Conservation (phyloP, 1,284 basidiomycete species). For the Malassezia nana region DNA sequence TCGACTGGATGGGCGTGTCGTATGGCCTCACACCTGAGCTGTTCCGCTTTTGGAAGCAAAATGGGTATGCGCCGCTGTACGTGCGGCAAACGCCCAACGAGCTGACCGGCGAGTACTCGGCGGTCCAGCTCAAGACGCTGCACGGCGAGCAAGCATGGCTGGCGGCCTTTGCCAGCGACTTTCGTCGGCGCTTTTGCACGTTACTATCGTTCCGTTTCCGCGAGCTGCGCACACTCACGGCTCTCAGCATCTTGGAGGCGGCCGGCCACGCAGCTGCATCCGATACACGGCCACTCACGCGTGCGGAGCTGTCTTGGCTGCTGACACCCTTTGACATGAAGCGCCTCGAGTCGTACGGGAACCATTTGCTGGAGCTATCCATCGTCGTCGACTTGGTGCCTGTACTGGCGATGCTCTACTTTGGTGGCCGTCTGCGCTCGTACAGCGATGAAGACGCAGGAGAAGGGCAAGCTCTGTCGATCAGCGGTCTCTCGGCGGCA, state of each 20-base stretch:
- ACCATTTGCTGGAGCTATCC: constrained; percentile 92
- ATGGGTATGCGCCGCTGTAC: constrained; percentile 82
- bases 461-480: constrained; percentile 19
- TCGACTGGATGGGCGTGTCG: constrained; percentile 93
- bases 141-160: constrained; percentile 59
- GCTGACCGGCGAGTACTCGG: constrained; percentile 90
- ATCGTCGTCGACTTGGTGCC: constrained; percentile 88
- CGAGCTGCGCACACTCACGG: constrained; percentile 76
- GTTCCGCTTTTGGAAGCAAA: constrained; percentile 91
- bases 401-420: constrained; percentile 67
- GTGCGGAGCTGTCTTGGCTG: constrained; percentile 63
- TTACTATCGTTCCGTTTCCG: constrained; percentile 88
- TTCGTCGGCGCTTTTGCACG: constrained; percentile 77
- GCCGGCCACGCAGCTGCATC: constrained; percentile 40
- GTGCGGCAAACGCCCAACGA: constrained; percentile 87
- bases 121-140: constrained; percentile 69
- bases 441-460: constrained; percentile 22
- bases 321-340: constrained; percentile 91
- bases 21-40: constrained; percentile 85
- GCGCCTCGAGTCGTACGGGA: constrained; percentile 85
- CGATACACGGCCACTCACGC: constrained; percentile 31
- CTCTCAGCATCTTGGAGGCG: constrained; percentile 79
- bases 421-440: constrained; percentile 54
- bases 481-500: constrained; percentile 35
- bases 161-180: constrained; percentile 83